Conservation (phyloP, 2,329 filamentous ascomycete species). For the Coniochaeta prunicola region DNA sequence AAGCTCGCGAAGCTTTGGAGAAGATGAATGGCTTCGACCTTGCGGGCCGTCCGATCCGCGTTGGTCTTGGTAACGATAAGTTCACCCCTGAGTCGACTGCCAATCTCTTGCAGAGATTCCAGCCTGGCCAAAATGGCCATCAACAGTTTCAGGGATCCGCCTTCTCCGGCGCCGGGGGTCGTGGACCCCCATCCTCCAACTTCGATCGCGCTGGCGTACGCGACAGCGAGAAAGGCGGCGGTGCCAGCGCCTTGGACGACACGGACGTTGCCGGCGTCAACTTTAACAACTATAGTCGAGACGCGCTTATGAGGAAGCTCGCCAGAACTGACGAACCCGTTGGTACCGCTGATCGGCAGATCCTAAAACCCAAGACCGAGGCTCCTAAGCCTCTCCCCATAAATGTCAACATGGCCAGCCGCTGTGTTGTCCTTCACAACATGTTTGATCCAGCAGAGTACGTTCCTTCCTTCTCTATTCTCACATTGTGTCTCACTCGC, state of each 20-base stretch:
- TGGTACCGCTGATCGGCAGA: conserved; percentile 61
- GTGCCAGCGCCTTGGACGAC: conserved; percentile 92
- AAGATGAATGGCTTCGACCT: conserved; percentile 99
- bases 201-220: conserved; percentile 88
- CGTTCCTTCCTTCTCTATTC: conserved; percentile 28
- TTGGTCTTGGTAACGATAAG: conserved; percentile 99
- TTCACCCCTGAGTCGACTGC: conserved; percentile 96
- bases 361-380: conserved; percentile 72
- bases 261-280: conserved; percentile 97
- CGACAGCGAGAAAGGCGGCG: conserved; percentile 83
- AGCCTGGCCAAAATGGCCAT: conserved; percentile 61
- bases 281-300: conserved; percentile 98
- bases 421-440: conserved; percentile 90
- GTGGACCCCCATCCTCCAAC: conserved; percentile 74
- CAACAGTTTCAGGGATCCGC: conserved; percentile 78
- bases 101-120: conserved; percentile 86
- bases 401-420: conserved; percentile 85
- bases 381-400: conserved; percentile 65
- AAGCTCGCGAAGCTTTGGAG: conserved; percentile 90
- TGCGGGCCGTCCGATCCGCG: conserved; percentile 92
- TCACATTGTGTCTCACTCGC: conserved; percentile 11
- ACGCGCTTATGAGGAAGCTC: conserved; percentile 97
- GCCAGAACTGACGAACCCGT: conserved; percentile 85
- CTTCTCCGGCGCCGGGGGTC: conserved; percentile 84
- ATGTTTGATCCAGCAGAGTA: conserved; percentile 93